Conservation (phyloP, 345 rosid genomes). For the Populus tremula region DNA sequence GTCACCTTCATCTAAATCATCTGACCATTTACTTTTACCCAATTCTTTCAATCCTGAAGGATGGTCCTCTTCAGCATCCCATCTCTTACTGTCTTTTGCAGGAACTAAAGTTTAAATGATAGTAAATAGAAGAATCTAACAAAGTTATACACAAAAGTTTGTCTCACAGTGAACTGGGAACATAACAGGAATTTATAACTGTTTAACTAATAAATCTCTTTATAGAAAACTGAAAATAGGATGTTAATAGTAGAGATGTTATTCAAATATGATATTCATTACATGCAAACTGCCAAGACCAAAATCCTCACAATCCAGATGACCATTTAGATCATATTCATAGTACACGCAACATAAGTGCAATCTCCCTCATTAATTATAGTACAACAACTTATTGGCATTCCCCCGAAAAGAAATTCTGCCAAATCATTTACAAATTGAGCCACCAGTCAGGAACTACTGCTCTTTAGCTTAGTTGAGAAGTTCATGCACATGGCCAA, state of each 20-base stretch:
- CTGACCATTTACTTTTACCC: slow-evolving; percentile 87
- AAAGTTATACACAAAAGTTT: background rate
- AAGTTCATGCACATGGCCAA: no score
- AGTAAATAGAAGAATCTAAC: background rate
- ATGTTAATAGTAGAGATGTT: no score
- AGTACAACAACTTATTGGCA: no score
- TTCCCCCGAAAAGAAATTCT: no score
- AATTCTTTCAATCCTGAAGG: slow-evolving; percentile 52
- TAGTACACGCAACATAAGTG: no score
- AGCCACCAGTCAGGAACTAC: background rate
- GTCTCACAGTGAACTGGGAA: background rate
- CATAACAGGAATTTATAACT: background rate
- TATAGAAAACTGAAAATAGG: no score
- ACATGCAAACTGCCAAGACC: no score
- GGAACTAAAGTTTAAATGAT: slow-evolving; percentile 27
- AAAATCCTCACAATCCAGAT: no score
- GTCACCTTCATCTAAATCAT: slow-evolving; percentile 60
- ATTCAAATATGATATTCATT: no score
- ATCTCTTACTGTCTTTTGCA: slow-evolving; percentile 35
- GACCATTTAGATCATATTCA: no score
- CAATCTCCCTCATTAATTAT: no score
- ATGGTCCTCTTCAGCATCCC: slow-evolving; percentile 50
- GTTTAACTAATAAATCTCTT: background rate
- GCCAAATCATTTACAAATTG: background rate
- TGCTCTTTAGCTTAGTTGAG: no score